These are phyloP conservation scores for Suhomyces chickasaworum DNA, from an alignment of 1,139 yeast species.

Conservation along the genomic window DNA sequence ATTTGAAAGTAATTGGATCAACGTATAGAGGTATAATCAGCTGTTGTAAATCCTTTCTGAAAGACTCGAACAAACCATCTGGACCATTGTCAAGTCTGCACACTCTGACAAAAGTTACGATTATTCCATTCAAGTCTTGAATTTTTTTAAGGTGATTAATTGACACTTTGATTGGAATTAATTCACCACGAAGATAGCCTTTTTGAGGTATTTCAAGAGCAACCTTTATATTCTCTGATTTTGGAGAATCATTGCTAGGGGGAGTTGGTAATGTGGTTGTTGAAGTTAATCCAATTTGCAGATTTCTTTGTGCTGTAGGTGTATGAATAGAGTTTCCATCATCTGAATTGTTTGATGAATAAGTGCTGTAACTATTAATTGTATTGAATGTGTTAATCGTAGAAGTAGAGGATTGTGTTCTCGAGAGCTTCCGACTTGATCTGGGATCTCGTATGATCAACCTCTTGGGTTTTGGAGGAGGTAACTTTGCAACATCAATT, in stretches of 20 bases:
- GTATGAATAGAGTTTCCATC: constrained; percentile 1
- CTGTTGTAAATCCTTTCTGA: constrained; percentile 83
- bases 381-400: constrained; percentile 31
- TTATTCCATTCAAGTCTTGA: constrained; percentile 73
- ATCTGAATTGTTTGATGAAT: constrained; percentile 42
- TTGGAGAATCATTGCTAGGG: constrained; percentile 3
- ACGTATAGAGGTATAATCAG: constrained; percentile 75
- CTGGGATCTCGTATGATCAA: constrained; percentile 58
- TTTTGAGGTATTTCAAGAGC: constrained; percentile 61
- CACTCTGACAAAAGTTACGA: constrained; percentile 77
- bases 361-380: constrained; percentile 36
- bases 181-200: constrained; percentile 80
- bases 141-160: constrained; percentile 71
- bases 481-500: constrained; percentile 66
- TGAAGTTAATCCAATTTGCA: not conserved
- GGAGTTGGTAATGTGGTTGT: constrained; percentile 1
- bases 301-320: not conserved
- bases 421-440: constrained; percentile 27
- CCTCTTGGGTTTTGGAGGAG: constrained; percentile 67
- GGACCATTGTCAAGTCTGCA: constrained; percentile 74
- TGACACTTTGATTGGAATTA: constrained; percentile 67
- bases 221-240: constrained; percentile 48
- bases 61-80: constrained; percentile 68
- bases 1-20: constrained; percentile 62
- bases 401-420: constrained; percentile 56